Percentiles rank a stretch among this genome's conserved stretches.
Evolutionary conservation across 2,329 filamentous ascomycete species (phyloP).

Genomic region (Ambrosiella xylebori): DNA sequence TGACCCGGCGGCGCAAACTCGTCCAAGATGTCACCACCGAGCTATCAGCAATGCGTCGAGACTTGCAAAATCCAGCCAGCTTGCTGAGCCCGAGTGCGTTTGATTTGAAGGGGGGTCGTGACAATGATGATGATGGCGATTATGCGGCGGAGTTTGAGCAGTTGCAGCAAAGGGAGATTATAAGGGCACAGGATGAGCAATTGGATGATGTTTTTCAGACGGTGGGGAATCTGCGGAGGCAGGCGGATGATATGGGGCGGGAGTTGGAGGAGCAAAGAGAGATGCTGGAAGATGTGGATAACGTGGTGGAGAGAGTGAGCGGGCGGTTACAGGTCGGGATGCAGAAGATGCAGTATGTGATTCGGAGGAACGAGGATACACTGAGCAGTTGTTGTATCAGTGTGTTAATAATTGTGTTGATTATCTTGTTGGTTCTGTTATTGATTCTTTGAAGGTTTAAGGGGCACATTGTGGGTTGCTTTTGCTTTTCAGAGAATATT

Average conservation of each 20-base stretch:
- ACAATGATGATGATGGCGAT: conserved; percentile 32
- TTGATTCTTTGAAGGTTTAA: conserved; percentile 32
- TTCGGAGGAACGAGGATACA: conserved; percentile 77
- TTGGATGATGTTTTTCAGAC: conserved; percentile 86
- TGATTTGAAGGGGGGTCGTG: conserved; percentile 29
- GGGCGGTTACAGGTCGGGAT: conserved; percentile 73
- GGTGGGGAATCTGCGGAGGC: conserved; percentile 73
- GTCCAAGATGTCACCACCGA: conserved; percentile 82
- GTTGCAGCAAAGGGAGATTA: conserved; percentile 76
- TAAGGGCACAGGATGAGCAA: conserved; percentile 87
- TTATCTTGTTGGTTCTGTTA: conserved; percentile 69
- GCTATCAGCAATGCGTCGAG: conserved; percentile 73
- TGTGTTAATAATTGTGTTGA: conserved; percentile 71
- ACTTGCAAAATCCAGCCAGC: conserved; percentile 36
- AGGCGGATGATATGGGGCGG: conserved; percentile 89
- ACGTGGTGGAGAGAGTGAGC: conserved; percentile 69
- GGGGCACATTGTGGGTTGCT: neutral
- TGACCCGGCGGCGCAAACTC: conserved; percentile 60
- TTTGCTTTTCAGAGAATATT: neutral
- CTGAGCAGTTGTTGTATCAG: conserved; percentile 82
- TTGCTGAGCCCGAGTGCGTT: conserved; percentile 37
- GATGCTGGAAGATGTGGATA: conserved; percentile 74
- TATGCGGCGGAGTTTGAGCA: conserved; percentile 74
- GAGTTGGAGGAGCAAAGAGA: conserved; percentile 90
- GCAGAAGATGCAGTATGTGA: conserved; percentile 69